Conservation (phyloP, 768 basidiomycete genomes). For the Amanita rubescens region DNA sequence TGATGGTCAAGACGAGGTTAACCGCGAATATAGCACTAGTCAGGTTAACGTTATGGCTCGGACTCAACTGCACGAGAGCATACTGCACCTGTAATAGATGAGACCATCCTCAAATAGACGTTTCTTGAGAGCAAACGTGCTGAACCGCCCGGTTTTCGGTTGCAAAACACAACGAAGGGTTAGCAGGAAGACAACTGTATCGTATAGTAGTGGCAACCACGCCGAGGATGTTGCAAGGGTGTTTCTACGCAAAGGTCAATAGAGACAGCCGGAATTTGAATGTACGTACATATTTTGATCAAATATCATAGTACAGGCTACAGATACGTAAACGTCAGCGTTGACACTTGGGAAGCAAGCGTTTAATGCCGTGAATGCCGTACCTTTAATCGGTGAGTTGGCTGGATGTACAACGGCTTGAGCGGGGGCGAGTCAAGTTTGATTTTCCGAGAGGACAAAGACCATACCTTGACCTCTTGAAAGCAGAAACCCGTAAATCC, state of each 20-base stretch:
- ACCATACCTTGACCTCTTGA: constrained; percentile 39
- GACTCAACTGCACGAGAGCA: background rate
- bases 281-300: constrained; percentile 27
- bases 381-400: constrained; percentile 1
- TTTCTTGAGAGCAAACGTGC: constrained; percentile 31
- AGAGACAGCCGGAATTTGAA: background rate
- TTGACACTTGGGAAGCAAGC: background rate
- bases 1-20: constrained; percentile 35
- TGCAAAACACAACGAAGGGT: constrained; percentile 33
- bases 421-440: background rate
- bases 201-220: constrained; percentile 43
- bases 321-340: constrained; percentile 1
- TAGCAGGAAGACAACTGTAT: constrained; percentile 34
- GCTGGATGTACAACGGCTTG: background rate
- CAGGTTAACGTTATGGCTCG: no score
- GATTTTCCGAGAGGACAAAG: background rate
- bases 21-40: constrained; percentile 37
- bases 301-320: constrained; percentile 39
- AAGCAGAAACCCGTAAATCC: constrained; percentile 49
- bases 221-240: constrained; percentile 38
- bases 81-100: constrained; percentile 35
- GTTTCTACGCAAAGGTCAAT: constrained; percentile 23
- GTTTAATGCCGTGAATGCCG: no score
- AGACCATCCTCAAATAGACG: constrained; percentile 38
- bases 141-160: constrained; percentile 20